Base-by-base conservation (phyloP, 2,329 filamentous ascomycete genomes). In the Fusarium tupiense region DNA sequence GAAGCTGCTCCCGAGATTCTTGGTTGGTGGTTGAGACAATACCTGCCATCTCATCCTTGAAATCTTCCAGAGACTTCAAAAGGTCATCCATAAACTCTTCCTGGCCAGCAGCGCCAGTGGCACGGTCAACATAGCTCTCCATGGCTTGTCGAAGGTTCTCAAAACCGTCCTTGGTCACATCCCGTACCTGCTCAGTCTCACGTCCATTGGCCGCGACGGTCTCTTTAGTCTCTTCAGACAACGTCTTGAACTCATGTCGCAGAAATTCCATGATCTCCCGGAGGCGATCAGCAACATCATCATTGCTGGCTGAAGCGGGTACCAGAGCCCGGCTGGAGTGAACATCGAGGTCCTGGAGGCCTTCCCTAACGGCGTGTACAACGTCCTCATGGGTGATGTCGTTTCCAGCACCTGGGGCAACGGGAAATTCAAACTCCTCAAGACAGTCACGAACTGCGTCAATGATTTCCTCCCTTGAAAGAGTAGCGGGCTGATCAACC, bases 151-250 rank as follows among this genome's bases (percentile, higher is more conserved):
- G 91, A 12, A 98, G 88, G 74, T 90, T 92, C 75, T 97, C 94
- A 20, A 98, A 88, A 1, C 95, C 95, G 79, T 97, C 94, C 76
- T 94, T 96, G 49, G 97, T 92, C 2, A 94, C 93, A 81, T 96
- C 94, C 9, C 98, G 86, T 19, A 97, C 91, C 81, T 98, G 94
- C 81, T 98, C 95, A 0, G 94, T 96, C 80, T 96, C 94, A 66
- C 91, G 89, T 46, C 93, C 94, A 76, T 91, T 94, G 71, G 93
- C 92, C 7, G 93, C 90, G 26, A 94, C 92, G 75, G 94, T 96
- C 77, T 96, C 90, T 81, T 95, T 95, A 17, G 89, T 88, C 76
- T 91, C 90, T 35, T 91, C 87, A 0, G 90, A 90, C 5, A 90
- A 85, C 6, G 87, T 84, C 72, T 85, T 86, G 80, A 92, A 91